Conservation (phyloP, 1,284 basidiomycete genomes). For the Ceratorhiza oryzae-sativae region DNA sequence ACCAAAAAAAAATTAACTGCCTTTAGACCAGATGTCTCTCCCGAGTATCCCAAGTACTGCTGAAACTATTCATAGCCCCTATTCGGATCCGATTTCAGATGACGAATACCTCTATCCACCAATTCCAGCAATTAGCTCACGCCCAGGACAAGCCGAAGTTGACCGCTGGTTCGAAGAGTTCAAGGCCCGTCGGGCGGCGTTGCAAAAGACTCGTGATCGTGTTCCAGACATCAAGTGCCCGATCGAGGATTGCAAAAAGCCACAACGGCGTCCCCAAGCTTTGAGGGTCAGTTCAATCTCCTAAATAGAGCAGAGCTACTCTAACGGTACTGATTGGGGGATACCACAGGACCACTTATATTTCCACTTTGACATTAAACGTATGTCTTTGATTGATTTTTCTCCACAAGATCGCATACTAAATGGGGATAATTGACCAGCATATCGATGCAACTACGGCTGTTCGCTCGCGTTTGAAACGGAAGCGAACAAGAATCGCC, state of each 20-base stretch:
- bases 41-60: neutral
- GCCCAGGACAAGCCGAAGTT: slow-evolving; percentile 1
- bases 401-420: too few relatives aligned
- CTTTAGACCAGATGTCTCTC: neutral
- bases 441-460: slow-evolving; percentile 22
- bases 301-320: neutral
- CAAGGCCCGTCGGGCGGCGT: neutral
- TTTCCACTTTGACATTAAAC: slow-evolving; percentile 35
- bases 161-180: slow-evolving; percentile 23
- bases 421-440: neutral
- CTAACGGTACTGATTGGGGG: neutral
- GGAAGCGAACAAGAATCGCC: slow-evolving; percentile 35
- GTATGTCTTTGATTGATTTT: slow-evolving; percentile 2
- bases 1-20: neutral
- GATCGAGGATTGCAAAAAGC: slow-evolving; percentile 3
- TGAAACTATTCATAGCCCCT: neutral
- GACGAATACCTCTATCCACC: slow-evolving; percentile 19
- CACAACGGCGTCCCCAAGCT: slow-evolving; percentile 33
- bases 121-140: slow-evolving; percentile 5
- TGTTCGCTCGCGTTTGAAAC: slow-evolving; percentile 35
- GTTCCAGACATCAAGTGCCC: slow-evolving; percentile 18
- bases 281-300: slow-evolving; percentile 4
- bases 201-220: slow-evolving; percentile 13
- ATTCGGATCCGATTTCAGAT: neutral
- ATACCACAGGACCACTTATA: slow-evolving; percentile 26